Base-by-base conservation (phyloP, 2,329 filamentous ascomycete species). In the Dactylellina leptospora region DNA sequence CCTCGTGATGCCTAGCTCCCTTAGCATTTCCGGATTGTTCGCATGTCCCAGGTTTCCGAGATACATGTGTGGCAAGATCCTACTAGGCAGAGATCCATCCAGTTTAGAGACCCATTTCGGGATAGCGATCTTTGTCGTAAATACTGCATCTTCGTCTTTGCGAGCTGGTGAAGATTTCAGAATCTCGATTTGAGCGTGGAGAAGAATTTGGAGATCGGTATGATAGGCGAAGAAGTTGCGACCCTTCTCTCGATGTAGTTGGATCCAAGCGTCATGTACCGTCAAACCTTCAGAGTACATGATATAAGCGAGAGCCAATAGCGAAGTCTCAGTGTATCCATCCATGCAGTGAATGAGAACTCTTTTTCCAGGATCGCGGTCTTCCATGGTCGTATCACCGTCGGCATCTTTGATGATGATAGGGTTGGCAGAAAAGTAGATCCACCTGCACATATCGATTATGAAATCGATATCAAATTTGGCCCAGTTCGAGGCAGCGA, bases 211-310 rank as follows among this genome's bases (percentile, higher is more conserved):
- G 16, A 97, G 92, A 78, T 99, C 95, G 0, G 91, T 91, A 0
- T 91, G 90, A 76, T 97, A 97, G 0, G 95, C 92, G 78, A 99
- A 99, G 82, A 97, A 97, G 78, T 99, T 97, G 70, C 95, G 90
- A 62, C 86, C 84, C 79, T 90, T 91, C 10, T 87, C 84, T 9
- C 88, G 88, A 79, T 99, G 95, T 51, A 99, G 83, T 69, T 87
- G 85, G 8, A 97, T 83, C 93, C 93, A 97, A 6, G 95, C 93
- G 62, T 92, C 87, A 25, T 93, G 90, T 0, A 93, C 85, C 0
- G 93, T 85, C 9, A 87, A 83, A 4, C 91, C 92, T 73, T 95
- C 91, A 59, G 90, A 91, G 80, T 92, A 99, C 84, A 96, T 96
- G 78, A 89, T 92, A 80, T 99, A 99, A 8, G 93, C 91, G 38